A percentile compares a stretch with the other conserved stretches of the same genome.
phyloP scores from a whole-genome alignment of 768 basidiomycete species.

The Suillus bovinus region DNA sequence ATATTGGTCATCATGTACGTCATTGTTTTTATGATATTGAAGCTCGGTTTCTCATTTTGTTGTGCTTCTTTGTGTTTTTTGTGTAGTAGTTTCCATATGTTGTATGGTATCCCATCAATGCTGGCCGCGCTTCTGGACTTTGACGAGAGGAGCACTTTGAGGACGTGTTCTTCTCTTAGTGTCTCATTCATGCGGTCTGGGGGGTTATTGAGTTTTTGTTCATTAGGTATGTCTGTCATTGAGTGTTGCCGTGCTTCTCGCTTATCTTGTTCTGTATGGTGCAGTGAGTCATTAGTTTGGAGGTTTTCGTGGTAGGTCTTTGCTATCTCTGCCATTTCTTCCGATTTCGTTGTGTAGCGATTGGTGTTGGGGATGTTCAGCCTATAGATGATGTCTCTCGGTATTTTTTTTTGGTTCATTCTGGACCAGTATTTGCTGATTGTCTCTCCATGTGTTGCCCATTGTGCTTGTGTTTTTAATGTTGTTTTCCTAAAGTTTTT shows the following conservation, averaged over 20 bases:
- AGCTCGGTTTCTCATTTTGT: no score
- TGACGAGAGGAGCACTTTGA: slow-evolving; percentile 12
- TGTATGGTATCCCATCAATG: slow-evolving; percentile 28
- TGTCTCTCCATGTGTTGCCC: neutral
- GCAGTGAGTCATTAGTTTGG: neutral
- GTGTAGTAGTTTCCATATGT: slow-evolving; percentile 26
- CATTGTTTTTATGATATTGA: neutral
- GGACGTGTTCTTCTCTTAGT: slow-evolving; percentile 17
- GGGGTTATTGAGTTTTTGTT: neutral
- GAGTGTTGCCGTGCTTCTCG: neutral
- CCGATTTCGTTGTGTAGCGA: neutral
- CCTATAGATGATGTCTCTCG: neutral
- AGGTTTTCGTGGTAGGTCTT: neutral
- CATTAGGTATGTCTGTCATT: neutral
- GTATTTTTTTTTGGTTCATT: neutral
- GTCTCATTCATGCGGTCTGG: fast-evolving
- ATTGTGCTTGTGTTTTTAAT: neutral
- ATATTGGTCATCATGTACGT: slow-evolving; percentile 26
- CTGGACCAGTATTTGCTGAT: neutral
- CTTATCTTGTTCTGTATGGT: no score
- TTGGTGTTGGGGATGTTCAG: neutral
- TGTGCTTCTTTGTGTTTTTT: neutral
- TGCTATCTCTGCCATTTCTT: neutral
- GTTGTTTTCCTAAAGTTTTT: neutral
- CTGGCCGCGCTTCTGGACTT: slow-evolving; percentile 25